These are phyloP conservation scores for Dothideomycetes sp. DNA, from an alignment of 2,329 filamentous ascomycete species.

Conservation along the genomic window DNA sequence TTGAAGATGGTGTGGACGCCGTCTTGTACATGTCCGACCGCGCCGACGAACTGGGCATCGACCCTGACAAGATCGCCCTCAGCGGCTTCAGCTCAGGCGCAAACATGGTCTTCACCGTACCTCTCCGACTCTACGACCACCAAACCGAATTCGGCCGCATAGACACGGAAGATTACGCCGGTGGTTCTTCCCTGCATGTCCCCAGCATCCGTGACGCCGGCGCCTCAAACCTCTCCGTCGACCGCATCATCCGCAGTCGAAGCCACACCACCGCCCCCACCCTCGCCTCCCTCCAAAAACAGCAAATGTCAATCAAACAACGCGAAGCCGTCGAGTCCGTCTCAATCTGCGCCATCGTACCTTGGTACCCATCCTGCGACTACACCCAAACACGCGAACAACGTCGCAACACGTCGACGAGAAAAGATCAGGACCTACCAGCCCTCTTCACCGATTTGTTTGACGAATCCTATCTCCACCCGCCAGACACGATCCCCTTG, in stretches of 20 bases:
- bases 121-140: conserved; percentile 47
- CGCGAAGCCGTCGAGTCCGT: conserved; percentile 22
- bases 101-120: conserved; percentile 54
- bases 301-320: conserved; percentile 8
- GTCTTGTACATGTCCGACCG: conserved; percentile 49
- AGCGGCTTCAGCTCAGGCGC: conserved; percentile 56
- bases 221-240: conserved; percentile 17
- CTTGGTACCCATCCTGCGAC: conserved; percentile 56
- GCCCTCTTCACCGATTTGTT: conserved; percentile 44
- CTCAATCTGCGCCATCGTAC: conserved; percentile 47
- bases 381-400: conserved; percentile 52
- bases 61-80: conserved; percentile 48
- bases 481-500: conserved; percentile 37
- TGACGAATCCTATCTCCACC: conserved; percentile 42
- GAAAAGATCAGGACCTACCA: conserved; percentile 44
- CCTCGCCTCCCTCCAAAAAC: conserved; percentile 5
- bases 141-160: conserved; percentile 25
- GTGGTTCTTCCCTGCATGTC: conserved; percentile 5
- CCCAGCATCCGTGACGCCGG: conserved; percentile 16
- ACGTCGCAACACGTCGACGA: conserved; percentile 46
- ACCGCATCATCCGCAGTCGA: conserved; percentile 15
- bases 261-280: conserved; percentile 8
- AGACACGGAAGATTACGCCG: conserved; percentile 11
- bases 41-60: conserved; percentile 47
- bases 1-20: conserved; percentile 55